Base-by-base conservation (phyloP, 108 stramenopile genomes). In the Cyclotella kingstonii region DNA sequence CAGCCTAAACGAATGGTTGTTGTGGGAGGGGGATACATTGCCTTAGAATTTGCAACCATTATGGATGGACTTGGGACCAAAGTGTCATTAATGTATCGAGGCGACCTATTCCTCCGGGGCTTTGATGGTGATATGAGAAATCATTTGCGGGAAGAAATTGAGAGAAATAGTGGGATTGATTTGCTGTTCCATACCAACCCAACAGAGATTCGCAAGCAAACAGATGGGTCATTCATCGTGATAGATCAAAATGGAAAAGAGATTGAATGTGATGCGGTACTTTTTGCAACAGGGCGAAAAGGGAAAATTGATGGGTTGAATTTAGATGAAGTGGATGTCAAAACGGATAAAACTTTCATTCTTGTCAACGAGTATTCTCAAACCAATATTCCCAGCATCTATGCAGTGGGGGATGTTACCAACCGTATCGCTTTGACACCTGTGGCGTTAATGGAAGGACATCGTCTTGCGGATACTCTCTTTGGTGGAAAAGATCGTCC, bases 21-120 rank as follows among this genome's bases (percentile, higher is more conserved):
- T 29, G 88, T 96, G 9, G 96, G 96, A 21, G 94, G 90, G 9
- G 96, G 96, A 1, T 95, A 90, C 70, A 96, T 96, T 59, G 96
- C 91, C 4, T 79, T 89, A 10, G 96, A 96, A 78, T 86, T 95
- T 51, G 94, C 94, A 14, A 63, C 57, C 41, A 91, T 96, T 43
- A 86, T 96, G 85, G 77, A 85, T 36, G 92, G 86, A 18, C 63
- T 96, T 38, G 94, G 91, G 0, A 82, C 84, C 26, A 84, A 95
- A 40, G 85, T 93, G 7, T 82, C 86, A 18, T 74, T 95, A 19
- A 84, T 95, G 69, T 79, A 88, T 54, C 84, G 96, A 4, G 57
- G 76, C 18, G 84, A 85, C 23, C 30, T 76, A 26, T 78, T 87
- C 40, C 53, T 83, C 39, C 65, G 81, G 19, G 82, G 88, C 26